A percentile compares a stretch with the other conserved stretches of the same genome.
Conservation (phyloP, 179 eudicot species). For the Corrigiola litoralis region DNA sequence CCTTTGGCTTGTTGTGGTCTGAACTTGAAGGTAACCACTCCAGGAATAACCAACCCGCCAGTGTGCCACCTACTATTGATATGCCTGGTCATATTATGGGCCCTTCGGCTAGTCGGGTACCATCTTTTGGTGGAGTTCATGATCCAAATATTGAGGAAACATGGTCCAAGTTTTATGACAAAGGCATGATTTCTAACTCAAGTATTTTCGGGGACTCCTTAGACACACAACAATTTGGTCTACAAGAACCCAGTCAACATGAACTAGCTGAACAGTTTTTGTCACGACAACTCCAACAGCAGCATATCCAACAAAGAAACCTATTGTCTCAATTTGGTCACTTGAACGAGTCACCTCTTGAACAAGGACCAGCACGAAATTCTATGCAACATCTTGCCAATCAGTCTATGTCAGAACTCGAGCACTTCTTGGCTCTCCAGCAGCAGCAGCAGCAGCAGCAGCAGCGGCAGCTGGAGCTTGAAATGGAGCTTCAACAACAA, state of each 20-base stretch:
- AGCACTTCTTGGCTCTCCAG: conserved; percentile 71
- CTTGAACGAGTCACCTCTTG: conserved; percentile 48
- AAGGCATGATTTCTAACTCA: conserved; percentile 38
- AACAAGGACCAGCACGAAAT: conserved; percentile 41
- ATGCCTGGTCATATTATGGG: conserved; percentile 40
- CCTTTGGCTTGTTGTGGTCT: conserved; percentile 87
- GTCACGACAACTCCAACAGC: conserved; percentile 44
- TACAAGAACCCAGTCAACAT: conserved; percentile 51
- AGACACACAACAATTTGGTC: conserved; percentile 42
- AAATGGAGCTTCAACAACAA: too few relatives aligned
- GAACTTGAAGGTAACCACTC: conserved; percentile 67
- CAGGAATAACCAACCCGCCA: conserved; percentile 43
- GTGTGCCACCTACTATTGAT: conserved; percentile 34
- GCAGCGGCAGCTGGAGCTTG: conserved; percentile 42
- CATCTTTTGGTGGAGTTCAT: conserved; percentile 34
- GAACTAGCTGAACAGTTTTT: conserved; percentile 58
- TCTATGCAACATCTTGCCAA: conserved; percentile 45
- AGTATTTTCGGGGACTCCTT: conserved; percentile 48
- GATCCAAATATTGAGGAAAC: conserved; percentile 48
- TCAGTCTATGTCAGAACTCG: conserved; percentile 59
- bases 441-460: conserved; percentile 44
- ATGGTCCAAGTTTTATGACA: conserved; percentile 49
- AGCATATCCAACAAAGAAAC: conserved; percentile 44
- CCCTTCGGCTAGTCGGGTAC: conserved; percentile 35
- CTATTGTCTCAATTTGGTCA: conserved; percentile 44